Conservation (phyloP, 2,329 filamentous ascomycete species). For the Pezicula radicicola region DNA sequence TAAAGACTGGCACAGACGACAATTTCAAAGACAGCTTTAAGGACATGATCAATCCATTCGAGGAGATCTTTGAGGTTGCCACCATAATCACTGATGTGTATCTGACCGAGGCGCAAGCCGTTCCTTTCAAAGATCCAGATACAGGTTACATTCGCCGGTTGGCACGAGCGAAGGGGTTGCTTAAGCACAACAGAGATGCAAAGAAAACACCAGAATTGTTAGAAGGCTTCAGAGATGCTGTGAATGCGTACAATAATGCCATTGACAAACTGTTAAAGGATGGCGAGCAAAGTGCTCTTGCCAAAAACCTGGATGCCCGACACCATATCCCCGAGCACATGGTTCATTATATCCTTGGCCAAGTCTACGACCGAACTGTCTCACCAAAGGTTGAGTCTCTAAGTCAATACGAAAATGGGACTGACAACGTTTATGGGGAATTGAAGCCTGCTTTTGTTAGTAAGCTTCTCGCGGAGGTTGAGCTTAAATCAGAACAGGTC, state of each 20-base stretch:
- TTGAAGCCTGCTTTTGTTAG: slow-evolving; percentile 81
- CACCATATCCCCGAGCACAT: slow-evolving; percentile 69
- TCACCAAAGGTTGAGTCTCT: slow-evolving; percentile 84
- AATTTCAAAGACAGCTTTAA: slow-evolving; percentile 32
- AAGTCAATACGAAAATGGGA: slow-evolving; percentile 82
- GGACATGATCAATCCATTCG: slow-evolving; percentile 74
- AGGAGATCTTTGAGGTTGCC: slow-evolving; percentile 70
- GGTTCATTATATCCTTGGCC: slow-evolving; percentile 76
- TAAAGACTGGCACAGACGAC: slow-evolving; percentile 8
- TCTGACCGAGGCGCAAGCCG: slow-evolving; percentile 66
- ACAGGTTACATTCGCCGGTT: slow-evolving; percentile 75
- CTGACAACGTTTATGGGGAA: slow-evolving; percentile 93
- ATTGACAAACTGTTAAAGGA: slow-evolving; percentile 49
- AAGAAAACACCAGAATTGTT: slow-evolving; percentile 56
- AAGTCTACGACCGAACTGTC: slow-evolving; percentile 90
- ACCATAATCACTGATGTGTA: slow-evolving; percentile 72
- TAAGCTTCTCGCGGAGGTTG: slow-evolving; percentile 72
- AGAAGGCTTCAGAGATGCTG: slow-evolving; percentile 66
- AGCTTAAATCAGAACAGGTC: slow-evolving; percentile 76
- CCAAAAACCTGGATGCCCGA: slow-evolving; percentile 65
- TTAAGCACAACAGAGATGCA: slow-evolving; percentile 34
- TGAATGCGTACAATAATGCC: slow-evolving; percentile 74
- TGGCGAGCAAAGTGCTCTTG: slow-evolving; percentile 68
- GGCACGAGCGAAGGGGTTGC: slow-evolving; percentile 54
- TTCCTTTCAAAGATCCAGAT: slow-evolving; percentile 67